Base-by-base conservation (phyloP, 208 protist genomes). In the Acanthamoeba castellanii region DNA sequence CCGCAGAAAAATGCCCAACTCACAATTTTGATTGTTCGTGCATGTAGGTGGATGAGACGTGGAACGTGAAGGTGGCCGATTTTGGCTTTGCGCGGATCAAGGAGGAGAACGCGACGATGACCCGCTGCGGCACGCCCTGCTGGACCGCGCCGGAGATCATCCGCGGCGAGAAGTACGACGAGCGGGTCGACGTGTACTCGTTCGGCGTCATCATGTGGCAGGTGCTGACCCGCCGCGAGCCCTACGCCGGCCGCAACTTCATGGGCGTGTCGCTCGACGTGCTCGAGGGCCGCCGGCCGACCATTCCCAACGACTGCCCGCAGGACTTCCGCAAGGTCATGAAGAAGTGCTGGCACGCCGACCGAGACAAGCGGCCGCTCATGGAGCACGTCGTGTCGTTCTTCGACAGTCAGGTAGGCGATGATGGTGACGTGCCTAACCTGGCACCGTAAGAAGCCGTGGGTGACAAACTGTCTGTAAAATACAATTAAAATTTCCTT, bases 141-240 rank as follows among this genome's bases (percentile, higher is more conserved):
- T 84, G 76, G 76, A 84, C 76, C 3, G 76, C 76, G 37, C 76
- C 76, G 76, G 76, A 84, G 76, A 55, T 84, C 76, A 84, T 84
- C 47, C 14, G 76, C 14, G 76, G 76, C 34, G 76, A 84, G 25
- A 55, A 84, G 27, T 84, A 84, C 76, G 47, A 55, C 76, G 76
- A 84, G 47, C 22, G 25, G 34, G 76, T 55, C 3, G 76, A 84
- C 37, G 47, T 84, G 34, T 84, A 52, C 76, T 42, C 27, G 27
- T 84, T 84, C 37, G 76, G 76, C 47, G 27, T 84, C 34, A 50
- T 84, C 37, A 47, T 84, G 34, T 84, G 76, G 76, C 42, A 84
- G 76, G 34, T 84, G 37, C 22, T 55, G 27, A 57, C 76, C 34
- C 5, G 76, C 3, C n/a, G 30, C 22, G 76, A 57, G 76, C 76